Percentiles rank a stretch among this genome's conserved stretches.
These are phyloP conservation scores for Rhododendron williamsianum DNA, from an alignment of 148 eudicot genomes.

Conservation along the genomic window DNA sequence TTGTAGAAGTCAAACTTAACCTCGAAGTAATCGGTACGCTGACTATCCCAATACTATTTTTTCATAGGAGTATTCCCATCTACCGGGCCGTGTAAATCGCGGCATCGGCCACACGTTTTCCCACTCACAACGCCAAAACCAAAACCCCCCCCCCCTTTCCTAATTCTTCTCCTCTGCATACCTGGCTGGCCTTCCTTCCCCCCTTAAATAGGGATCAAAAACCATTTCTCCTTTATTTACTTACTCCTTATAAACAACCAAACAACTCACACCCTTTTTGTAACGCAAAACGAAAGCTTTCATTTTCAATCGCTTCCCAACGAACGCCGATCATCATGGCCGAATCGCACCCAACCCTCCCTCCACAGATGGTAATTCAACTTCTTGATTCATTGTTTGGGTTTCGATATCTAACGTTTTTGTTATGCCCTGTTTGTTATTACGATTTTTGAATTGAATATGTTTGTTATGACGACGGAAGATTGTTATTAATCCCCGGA, in stretches of 20 bases:
- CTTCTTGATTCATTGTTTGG: not conserved
- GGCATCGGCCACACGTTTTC: not conserved
- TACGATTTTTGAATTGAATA: not conserved
- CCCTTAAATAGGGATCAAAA: not conserved
- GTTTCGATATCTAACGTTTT: not conserved
- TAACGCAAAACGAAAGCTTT: not conserved
- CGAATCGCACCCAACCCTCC: not conserved
- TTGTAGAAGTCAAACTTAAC: too few species aligned
- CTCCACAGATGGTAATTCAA: constrained; percentile 6
- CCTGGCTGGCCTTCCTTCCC: not conserved
- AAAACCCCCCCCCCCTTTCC: not conserved
- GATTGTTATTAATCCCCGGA: too few species aligned
- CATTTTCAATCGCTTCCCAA: not conserved
- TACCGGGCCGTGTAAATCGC: not conserved
- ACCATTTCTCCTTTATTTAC: not conserved
- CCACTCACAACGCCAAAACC: not conserved
- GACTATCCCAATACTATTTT: too few species aligned
- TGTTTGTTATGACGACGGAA: too few species aligned
- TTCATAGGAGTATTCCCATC: not conserved
- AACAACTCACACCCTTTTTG: not conserved
- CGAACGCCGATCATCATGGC: not conserved
- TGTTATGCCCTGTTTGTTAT: not conserved
- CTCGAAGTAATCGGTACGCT: too few species aligned
- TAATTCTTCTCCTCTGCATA: too few species aligned
- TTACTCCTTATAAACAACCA: not conserved